phyloP scores from a whole-genome alignment of 164 flowering plant species.

The Hamamelis virginiana region DNA sequence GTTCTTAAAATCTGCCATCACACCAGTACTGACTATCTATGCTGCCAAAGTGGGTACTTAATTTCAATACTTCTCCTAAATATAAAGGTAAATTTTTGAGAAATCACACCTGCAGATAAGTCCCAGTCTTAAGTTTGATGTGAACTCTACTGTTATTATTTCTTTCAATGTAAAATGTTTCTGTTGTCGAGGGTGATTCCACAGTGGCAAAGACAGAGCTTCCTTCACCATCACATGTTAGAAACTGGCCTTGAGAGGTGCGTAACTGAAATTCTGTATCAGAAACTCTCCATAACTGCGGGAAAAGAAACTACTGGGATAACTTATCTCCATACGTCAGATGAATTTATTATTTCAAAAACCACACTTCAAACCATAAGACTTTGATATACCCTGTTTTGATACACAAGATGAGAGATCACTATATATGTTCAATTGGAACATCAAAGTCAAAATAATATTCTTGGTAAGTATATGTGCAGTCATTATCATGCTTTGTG shows the following conservation, averaged over 20 bases:
- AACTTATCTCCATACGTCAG: slow-evolving; percentile 5
- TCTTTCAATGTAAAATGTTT: slow-evolving; percentile 71
- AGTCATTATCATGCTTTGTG: not conserved
- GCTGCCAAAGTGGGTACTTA: not conserved
- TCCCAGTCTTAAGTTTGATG: slow-evolving; percentile 54
- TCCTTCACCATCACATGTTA: slow-evolving; percentile 58
- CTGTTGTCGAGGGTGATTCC: slow-evolving; percentile 43
- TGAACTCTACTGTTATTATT: slow-evolving; percentile 51
- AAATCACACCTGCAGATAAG: slow-evolving; percentile 66
- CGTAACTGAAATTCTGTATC: slow-evolving; percentile 65
- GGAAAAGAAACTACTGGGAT: slow-evolving; percentile 7
- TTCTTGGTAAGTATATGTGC: not conserved
- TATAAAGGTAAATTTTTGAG: not conserved
- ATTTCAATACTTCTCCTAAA: not conserved
- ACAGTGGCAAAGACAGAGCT: slow-evolving; percentile 51
- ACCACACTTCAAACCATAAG: not conserved
- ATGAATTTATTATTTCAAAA: not conserved
- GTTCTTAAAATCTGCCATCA: not conserved
- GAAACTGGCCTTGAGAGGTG: slow-evolving; percentile 62
- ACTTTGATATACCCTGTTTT: not conserved
- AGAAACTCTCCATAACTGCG: slow-evolving; percentile 88
- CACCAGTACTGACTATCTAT: not conserved
- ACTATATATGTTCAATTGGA: not conserved
- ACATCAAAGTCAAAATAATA: not conserved
- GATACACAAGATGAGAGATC: not conserved